Evolutionary conservation across 352 stramenopile species (phyloP).

Genomic region (Phytopythium mirpurense): DNA sequence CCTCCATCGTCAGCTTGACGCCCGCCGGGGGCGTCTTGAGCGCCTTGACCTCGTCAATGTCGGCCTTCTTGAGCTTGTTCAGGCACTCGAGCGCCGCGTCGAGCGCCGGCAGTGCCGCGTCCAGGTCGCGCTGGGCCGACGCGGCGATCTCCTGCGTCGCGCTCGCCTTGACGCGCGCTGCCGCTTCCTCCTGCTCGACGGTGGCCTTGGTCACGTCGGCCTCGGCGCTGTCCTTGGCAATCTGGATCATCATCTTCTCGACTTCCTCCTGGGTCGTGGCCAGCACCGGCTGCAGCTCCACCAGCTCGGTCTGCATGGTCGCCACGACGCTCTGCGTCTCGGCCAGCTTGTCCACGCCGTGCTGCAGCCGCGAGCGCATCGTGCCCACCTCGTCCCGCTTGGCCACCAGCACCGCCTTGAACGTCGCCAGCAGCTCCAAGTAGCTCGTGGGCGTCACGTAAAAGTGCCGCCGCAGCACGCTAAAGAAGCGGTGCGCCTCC

Average conservation of each 20-base stretch:
- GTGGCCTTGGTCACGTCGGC: conserved; percentile 84
- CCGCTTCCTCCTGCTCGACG: conserved; percentile 86
- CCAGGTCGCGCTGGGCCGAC: conserved; percentile 83
- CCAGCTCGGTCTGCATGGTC: conserved; percentile 82
- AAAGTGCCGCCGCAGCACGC: conserved; percentile 86
- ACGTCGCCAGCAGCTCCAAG: conserved; percentile 89
- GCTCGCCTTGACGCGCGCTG: conserved; percentile 78
- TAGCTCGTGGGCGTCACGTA: conserved; percentile 95
- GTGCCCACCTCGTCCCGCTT: conserved; percentile 90
- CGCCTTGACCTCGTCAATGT: conserved; percentile 92
- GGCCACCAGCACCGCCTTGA: conserved; percentile 82
- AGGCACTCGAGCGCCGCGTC: conserved; percentile 86
- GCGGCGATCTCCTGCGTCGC: conserved; percentile 89
- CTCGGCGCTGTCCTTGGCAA: conserved; percentile 86
- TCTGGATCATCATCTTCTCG: conserved; percentile 89
- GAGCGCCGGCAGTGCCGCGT: conserved; percentile 81
- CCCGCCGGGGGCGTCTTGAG: conserved; percentile 88
- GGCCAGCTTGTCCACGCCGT: conserved; percentile 84
- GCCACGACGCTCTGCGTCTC: conserved; percentile 78
- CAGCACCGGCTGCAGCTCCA: conserved; percentile 78
- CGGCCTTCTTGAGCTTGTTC: conserved; percentile 88
- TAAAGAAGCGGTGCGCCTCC: conserved; percentile 78
- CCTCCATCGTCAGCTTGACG: conserved; percentile 92
- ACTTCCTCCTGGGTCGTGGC: conserved; percentile 76
- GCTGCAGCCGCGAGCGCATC: conserved; percentile 79